These are phyloP conservation scores for Daldinia bambusicola DNA, from an alignment of 495 filamentous ascomycete species.

Conservation along the genomic window DNA sequence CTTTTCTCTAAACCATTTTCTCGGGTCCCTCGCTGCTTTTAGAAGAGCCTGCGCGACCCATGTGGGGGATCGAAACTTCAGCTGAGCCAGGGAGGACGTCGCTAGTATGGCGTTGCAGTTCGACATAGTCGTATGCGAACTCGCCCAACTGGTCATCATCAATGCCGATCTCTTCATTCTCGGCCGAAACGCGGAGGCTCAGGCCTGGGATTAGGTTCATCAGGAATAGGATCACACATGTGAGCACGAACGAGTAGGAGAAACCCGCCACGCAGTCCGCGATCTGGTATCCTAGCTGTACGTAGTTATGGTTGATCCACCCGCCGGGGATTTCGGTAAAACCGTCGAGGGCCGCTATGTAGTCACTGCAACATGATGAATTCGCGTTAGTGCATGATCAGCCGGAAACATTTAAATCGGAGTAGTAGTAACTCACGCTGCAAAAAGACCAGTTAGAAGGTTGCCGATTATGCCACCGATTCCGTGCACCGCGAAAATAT, in stretches of 20 bases:
- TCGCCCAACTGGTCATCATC: constrained; percentile 87
- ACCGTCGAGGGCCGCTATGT: constrained; percentile 82
- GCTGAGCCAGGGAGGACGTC: constrained; percentile 40
- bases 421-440: constrained; percentile 65
- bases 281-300: constrained; percentile 81
- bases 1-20: constrained; percentile 41
- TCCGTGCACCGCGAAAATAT: constrained; percentile 83
- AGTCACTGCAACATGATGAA: constrained; percentile 62
- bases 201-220: constrained; percentile 81
- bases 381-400: neutral
- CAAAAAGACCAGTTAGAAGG: constrained; percentile 80
- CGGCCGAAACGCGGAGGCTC: constrained; percentile 74
- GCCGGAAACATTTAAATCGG: no score
- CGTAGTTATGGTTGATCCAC: constrained; percentile 80
- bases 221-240: constrained; percentile 79
- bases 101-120: constrained; percentile 75
- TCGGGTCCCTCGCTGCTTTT: constrained; percentile 60
- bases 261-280: constrained; percentile 78
- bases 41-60: constrained; percentile 77
- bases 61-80: constrained; percentile 49
- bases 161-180: constrained; percentile 79
- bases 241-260: constrained; percentile 80
- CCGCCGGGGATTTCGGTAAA: constrained; percentile 69
- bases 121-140: constrained; percentile 87
- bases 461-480: constrained; percentile 82